Evolutionary conservation across 768 basidiomycete species (phyloP).

Genomic region (Russula abietina): DNA sequence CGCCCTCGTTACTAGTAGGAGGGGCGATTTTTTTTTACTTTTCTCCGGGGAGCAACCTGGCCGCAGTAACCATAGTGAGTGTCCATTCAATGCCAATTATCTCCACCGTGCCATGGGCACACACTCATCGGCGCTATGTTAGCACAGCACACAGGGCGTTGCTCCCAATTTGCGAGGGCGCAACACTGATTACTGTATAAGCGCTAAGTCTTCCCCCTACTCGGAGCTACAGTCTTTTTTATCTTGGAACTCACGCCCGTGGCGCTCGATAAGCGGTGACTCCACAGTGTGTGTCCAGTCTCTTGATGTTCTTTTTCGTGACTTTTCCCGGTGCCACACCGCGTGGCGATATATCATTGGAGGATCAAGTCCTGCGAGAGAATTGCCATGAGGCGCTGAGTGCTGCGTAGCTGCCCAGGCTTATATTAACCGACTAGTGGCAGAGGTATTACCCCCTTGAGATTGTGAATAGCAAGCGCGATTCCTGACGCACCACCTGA

Average conservation of each 20-base stretch:
- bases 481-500: background rate
- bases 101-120: no score
- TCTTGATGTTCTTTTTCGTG: background rate
- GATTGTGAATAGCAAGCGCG: background rate
- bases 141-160: no score
- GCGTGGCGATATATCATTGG: slow-evolving; percentile 1
- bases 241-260: background rate
- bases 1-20: no score
- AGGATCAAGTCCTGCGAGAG: background rate
- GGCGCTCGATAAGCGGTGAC: background rate
- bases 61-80: no score
- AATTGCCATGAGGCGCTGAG: background rate
- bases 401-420: background rate
- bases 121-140: no score
- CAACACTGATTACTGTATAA: background rate
- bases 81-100: no score
- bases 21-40: no score
- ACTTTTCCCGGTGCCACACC: background rate
- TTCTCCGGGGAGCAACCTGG: background rate
- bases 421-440: background rate
- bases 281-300: background rate
- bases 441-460: no score
- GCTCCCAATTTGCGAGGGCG: background rate
- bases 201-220: background rate
- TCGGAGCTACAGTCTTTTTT: background rate